These are phyloP conservation scores for Aspergillus brasiliensis DNA, from an alignment of 2,329 filamentous ascomycete species.

Conservation along the genomic window DNA sequence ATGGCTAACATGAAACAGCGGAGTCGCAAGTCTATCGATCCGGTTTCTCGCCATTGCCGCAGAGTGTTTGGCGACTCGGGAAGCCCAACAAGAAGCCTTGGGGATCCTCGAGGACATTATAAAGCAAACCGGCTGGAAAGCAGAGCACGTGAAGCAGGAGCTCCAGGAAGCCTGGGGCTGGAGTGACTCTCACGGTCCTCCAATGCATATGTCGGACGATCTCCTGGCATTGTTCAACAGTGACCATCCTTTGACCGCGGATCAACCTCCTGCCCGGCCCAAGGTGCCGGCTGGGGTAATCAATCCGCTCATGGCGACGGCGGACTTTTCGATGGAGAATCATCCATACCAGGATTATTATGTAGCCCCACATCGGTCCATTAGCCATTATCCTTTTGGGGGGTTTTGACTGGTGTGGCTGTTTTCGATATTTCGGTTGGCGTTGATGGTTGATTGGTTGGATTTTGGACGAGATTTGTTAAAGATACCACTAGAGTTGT, in stretches of 20 bases:
- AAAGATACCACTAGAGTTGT: slow-evolving; percentile 3
- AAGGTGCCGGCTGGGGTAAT: slow-evolving; percentile 53
- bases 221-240: slow-evolving; percentile 18
- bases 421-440: background rate
- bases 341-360: slow-evolving; percentile 83
- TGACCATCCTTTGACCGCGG: slow-evolving; percentile 15
- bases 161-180: slow-evolving; percentile 79
- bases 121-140: slow-evolving; percentile 75
- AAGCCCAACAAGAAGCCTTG: slow-evolving; percentile 80
- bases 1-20: slow-evolving; percentile 42
- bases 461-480: background rate
- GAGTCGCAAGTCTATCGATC: slow-evolving; percentile 76
- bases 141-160: slow-evolving; percentile 70
- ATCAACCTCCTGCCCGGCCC: slow-evolving; percentile 31
- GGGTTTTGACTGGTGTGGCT: slow-evolving; percentile 13
- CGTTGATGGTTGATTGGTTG: background rate
- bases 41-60: slow-evolving; percentile 78
- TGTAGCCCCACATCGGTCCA: slow-evolving; percentile 60
- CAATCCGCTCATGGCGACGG: slow-evolving; percentile 70
- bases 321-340: slow-evolving; percentile 75
- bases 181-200: slow-evolving; percentile 47
- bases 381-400: slow-evolving; percentile 30
- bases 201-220: slow-evolving; percentile 13
- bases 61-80: slow-evolving; percentile 66
- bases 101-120: slow-evolving; percentile 74